Evolutionary conservation across 2,329 filamentous ascomycete genomes (phyloP).

Genomic region (Trichophyton rubrum): DNA sequence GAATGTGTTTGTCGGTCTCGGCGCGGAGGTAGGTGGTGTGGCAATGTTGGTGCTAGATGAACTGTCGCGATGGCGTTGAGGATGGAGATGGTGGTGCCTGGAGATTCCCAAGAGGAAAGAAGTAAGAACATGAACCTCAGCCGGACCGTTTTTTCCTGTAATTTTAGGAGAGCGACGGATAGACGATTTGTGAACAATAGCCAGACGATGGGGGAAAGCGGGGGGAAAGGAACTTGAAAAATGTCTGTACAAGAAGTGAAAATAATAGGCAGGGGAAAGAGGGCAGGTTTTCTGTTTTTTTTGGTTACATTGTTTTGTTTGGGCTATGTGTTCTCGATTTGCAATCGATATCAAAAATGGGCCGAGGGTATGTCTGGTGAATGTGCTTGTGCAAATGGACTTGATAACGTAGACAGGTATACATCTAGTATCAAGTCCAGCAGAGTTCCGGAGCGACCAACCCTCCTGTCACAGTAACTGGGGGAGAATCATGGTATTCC

Average conservation of each 20-base stretch:
- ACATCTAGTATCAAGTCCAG: constrained; percentile 22
- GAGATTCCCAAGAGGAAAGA: constrained; percentile 4
- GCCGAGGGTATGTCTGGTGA: background rate
- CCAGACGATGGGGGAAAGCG: background rate
- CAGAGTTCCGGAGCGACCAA: constrained; percentile 25
- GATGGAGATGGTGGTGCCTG: background rate
- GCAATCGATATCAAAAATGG: background rate
- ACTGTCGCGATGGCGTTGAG: background rate
- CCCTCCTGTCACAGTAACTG: constrained; percentile 22
- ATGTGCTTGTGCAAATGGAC: background rate
- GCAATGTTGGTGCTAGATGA: background rate
- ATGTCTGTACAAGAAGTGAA: constrained; percentile 1
- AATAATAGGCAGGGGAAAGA: background rate
- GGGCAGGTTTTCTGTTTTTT: background rate
- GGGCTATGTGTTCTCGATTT: background rate
- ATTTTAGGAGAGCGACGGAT: background rate
- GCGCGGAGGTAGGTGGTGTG: constrained; percentile 1
- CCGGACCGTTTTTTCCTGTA: constrained; percentile 1
- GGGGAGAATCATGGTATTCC: constrained; percentile 22
- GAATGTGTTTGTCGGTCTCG: constrained; percentile 1
- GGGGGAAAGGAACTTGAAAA: background rate
- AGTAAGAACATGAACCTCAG: constrained; percentile 5
- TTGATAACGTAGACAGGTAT: background rate
- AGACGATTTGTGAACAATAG: background rate
- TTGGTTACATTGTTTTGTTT: background rate